A percentile compares a stretch with the other conserved stretches of the same genome.
phyloP scores from a whole-genome alignment of 805 yeast species.

The Millerozyma acaciae region DNA sequence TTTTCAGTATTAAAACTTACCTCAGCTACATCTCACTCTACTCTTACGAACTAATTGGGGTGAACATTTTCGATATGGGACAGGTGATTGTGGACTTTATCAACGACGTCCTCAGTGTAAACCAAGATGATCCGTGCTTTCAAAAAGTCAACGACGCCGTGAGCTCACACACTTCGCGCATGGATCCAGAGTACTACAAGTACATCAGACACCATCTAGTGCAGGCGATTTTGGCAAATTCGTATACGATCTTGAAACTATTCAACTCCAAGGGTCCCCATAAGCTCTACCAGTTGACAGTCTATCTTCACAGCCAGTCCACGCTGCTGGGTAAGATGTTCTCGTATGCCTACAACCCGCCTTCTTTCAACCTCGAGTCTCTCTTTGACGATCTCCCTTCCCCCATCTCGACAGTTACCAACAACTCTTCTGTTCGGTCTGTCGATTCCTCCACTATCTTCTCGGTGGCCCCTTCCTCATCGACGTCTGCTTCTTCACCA shows the following conservation, averaged over 20 bases:
- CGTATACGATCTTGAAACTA: slow-evolving; percentile 24
- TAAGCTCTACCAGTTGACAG: slow-evolving; percentile 15
- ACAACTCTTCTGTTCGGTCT: no score
- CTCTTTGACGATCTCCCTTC: no score
- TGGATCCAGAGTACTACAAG: slow-evolving; percentile 15
- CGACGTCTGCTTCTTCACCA: slow-evolving; percentile 1
- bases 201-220: slow-evolving; percentile 24
- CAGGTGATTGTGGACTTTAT: slow-evolving; percentile 29
- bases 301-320: slow-evolving; percentile 2
- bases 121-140: slow-evolving; percentile 18
- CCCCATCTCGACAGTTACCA: no score
- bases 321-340: no score
- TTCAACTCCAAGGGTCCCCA: slow-evolving; percentile 29
- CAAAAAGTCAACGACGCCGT: slow-evolving; percentile 9
- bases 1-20: slow-evolving; percentile 47
- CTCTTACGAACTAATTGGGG: slow-evolving; percentile 42
- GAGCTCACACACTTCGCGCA: background rate
- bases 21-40: slow-evolving; percentile 47
- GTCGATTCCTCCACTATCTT: background rate
- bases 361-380: no score
- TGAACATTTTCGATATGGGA: slow-evolving; percentile 23
- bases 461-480: background rate
- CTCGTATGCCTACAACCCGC: no score
- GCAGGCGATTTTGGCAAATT: slow-evolving; percentile 22
- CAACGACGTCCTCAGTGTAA: slow-evolving; percentile 26